Evolutionary conservation across 768 basidiomycete species (phyloP).

Genomic region (Lyophyllum shimeji): DNA sequence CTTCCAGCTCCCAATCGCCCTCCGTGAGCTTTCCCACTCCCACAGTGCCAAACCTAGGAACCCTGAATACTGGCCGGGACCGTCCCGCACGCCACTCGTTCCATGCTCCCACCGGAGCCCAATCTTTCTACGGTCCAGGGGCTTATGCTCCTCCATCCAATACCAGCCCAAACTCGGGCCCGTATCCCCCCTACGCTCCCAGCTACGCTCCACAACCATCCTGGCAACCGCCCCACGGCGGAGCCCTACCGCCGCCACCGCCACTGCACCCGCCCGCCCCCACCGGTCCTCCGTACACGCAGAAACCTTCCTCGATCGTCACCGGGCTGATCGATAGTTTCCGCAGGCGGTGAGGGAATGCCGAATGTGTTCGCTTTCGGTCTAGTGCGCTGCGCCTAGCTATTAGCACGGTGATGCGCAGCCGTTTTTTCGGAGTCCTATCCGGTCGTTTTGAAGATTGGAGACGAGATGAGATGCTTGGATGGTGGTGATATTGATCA

Average conservation of each 20-base stretch:
- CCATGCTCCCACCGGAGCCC: background rate
- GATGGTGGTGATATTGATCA: background rate
- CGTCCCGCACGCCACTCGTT: slow-evolving; percentile 2
- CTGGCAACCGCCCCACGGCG: background rate
- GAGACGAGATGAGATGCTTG: background rate
- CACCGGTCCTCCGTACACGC: background rate
- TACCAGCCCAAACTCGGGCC: background rate
- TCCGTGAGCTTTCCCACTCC: slow-evolving; percentile 8
- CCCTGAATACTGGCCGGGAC: slow-evolving; percentile 13
- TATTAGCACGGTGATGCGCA: too few relatives aligned
- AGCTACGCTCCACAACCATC: slow-evolving; percentile 1
- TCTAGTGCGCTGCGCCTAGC: background rate
- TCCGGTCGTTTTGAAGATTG: too few relatives aligned
- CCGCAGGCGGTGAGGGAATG: slow-evolving; percentile 11
- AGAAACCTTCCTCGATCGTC: slow-evolving; percentile 9
- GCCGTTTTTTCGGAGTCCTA: too few relatives aligned
- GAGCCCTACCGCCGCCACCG: slow-evolving; percentile 2
- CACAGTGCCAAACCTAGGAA: slow-evolving; percentile 1
- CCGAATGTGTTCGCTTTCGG: background rate
- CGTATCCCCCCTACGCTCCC: background rate
- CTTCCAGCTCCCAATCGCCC: background rate
- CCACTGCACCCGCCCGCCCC: background rate
- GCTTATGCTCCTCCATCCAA: slow-evolving; percentile 1
- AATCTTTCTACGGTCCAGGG: background rate
- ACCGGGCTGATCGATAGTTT: slow-evolving; percentile 18